These are phyloP conservation scores for Elsinoe ampelina DNA, from an alignment of 2,329 filamentous ascomycete genomes.

Conservation along the genomic window DNA sequence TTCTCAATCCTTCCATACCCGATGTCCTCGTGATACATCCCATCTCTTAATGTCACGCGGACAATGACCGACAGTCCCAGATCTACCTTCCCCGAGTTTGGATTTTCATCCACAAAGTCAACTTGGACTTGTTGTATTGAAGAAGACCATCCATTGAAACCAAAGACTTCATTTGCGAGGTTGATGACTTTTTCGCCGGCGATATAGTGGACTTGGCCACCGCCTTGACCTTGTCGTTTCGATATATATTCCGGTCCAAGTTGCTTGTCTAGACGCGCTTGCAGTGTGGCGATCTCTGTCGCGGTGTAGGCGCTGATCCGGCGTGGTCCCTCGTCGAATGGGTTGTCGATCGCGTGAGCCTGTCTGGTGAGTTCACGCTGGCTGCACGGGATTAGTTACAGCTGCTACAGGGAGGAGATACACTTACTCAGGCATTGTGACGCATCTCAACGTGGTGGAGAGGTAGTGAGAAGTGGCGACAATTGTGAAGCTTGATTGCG, in stretches of 20 bases:
- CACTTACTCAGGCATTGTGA: conserved; percentile 18
- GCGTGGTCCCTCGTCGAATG: conserved; percentile 64
- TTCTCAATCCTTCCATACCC: conserved; percentile 97
- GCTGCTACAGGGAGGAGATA: neutral
- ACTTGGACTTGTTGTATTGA: conserved; percentile 92
- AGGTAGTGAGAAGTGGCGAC: neutral
- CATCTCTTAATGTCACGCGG: conserved; percentile 80
- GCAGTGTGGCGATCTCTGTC: conserved; percentile 79
- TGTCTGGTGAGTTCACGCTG: conserved; percentile 27
- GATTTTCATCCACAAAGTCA: conserved; percentile 58
- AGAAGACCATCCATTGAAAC: conserved; percentile 96
- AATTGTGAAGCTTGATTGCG: neutral
- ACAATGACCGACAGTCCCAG: conserved; percentile 77
- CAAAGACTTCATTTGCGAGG: conserved; percentile 89
- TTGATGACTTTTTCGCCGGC: conserved; percentile 95
- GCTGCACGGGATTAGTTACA: neutral
- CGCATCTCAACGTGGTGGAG: conserved; percentile 11
- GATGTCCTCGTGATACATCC: conserved; percentile 95
- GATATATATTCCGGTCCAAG: conserved; percentile 95
- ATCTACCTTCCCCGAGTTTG: conserved; percentile 10
- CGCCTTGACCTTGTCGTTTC: conserved; percentile 69
- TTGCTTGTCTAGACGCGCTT: conserved; percentile 80
- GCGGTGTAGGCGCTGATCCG: conserved; percentile 75
- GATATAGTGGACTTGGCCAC: conserved; percentile 83
- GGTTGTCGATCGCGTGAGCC: conserved; percentile 50